Conservation (phyloP, 805 yeast genomes). For the Candida germanica region DNA sequence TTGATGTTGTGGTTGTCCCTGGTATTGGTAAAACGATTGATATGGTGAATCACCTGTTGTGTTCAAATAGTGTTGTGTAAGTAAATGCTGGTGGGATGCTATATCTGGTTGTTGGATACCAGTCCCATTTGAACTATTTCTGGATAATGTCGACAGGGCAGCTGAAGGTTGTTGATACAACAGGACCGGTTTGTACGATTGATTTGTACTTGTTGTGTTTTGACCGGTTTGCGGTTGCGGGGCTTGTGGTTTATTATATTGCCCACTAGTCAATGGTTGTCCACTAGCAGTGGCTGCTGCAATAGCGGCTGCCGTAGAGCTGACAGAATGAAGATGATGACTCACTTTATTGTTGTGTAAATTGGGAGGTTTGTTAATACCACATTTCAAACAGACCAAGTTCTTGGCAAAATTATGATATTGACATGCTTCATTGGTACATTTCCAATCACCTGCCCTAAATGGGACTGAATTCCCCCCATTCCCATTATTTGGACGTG, state of each 20-base stretch:
- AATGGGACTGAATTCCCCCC: slow-evolving; percentile 66
- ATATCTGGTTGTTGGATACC: not conserved
- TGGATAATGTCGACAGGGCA: slow-evolving; percentile 4
- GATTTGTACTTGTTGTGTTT: not conserved
- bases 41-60: no score
- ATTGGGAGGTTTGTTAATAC: slow-evolving; percentile 55
- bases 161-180: slow-evolving; percentile 2
- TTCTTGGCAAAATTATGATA: slow-evolving; percentile 94
- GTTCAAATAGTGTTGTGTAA: slow-evolving; percentile 4
- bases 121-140: slow-evolving; percentile 6
- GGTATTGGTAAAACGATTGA: no score
- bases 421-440: slow-evolving; percentile 70
- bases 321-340: slow-evolving; percentile 28
- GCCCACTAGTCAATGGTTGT: slow-evolving; percentile 32
- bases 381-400: slow-evolving; percentile 82
- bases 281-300: slow-evolving; percentile 49
- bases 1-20: no score
- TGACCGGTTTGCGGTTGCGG: slow-evolving; percentile 4
- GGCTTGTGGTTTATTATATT: slow-evolving; percentile 4
- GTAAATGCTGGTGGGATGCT: slow-evolving; percentile 1
- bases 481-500: slow-evolving; percentile 14
- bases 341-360: slow-evolving; percentile 12
- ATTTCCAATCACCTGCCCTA: slow-evolving; percentile 97
- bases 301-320: slow-evolving; percentile 44
- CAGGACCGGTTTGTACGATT: not conserved